Base-by-base conservation (phyloP, 2,329 filamentous ascomycete genomes). In the Alternaria novae-zelandiae region DNA sequence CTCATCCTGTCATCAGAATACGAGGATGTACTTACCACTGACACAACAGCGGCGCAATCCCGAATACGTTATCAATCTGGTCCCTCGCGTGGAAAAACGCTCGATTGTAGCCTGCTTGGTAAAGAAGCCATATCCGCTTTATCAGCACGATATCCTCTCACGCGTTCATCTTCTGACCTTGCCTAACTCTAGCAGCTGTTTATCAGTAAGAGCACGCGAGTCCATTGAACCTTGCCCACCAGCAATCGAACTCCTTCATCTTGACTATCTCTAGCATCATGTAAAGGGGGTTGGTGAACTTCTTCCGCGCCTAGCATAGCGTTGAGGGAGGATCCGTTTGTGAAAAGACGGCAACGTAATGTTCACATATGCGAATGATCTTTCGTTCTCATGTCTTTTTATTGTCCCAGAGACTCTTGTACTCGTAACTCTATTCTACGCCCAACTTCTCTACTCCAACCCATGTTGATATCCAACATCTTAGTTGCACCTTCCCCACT, bases 401-500 rank as follows among this genome's bases (percentile, higher is more conserved):
- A 53, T 53, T 53, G 13, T 15, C 30, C 7, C 9, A 30, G 4
- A 3, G 13, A 36, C 13, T 25, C 21, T 32, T 53, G 9, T 53
- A 21, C 21, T 11, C 9, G 20, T 36, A 3, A 30, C 20, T 54
- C n/a, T 44, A 54, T 15, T 54, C 23, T 41, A 54, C 15, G 11
- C 12, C 15, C 13, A 10, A 7, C 36, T 3, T 44, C 30, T 23
- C n/a, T 21, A 10, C 25, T 20, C 32, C n/a, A 32, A 53, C 21
- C 15, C 47, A 41, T 17, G n/a, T 25, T 25, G 11, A 41, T 2
- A 12, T 55, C 15, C 20, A 51, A 54, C 32, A 2, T 13, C 47
- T 44, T 74, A 76, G 45, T 64, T 66, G 68, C 76, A 78, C 59
- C 59, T 68, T 28, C 77, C 76, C 75, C 75, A 79, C 53, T 74